A percentile compares a stretch with the other conserved stretches of the same genome.
phyloP scores from a whole-genome alignment of 2,329 filamentous ascomycete genomes.

The Paecilomyces formosus region DNA sequence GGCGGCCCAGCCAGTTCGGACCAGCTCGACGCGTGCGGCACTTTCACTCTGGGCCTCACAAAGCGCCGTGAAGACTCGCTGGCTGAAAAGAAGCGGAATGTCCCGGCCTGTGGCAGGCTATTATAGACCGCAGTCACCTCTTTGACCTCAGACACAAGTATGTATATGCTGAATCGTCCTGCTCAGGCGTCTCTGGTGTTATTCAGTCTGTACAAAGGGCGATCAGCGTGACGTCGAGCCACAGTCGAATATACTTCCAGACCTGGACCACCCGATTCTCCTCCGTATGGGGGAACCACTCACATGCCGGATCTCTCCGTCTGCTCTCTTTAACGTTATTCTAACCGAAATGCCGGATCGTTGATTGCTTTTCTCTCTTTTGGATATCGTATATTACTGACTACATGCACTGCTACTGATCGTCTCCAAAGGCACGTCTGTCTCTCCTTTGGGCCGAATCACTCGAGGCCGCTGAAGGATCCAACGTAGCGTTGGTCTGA shows the following conservation, averaged over 20 bases:
- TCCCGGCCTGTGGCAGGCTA: too few species aligned
- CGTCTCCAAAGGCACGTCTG: background rate
- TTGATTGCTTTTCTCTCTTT: background rate
- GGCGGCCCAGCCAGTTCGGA: background rate
- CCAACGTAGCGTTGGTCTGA: background rate
- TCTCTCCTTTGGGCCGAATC: conserved; percentile 10
- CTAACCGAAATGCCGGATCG: background rate
- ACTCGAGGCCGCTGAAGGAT: background rate
- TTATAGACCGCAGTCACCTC: too few species aligned
- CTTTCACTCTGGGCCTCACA: background rate
- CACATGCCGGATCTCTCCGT: background rate
- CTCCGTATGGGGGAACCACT: background rate
- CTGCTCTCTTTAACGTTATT: background rate
- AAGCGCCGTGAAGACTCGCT: too few species aligned
- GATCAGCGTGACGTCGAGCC: background rate
- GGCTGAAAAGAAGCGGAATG: too few species aligned
- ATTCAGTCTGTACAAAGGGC: too few species aligned
- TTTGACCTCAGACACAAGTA: too few species aligned
- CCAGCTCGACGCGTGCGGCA: background rate
- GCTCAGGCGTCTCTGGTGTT: too few species aligned
- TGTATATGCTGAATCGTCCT: too few species aligned
- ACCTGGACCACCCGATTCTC: background rate
- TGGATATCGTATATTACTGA: background rate
- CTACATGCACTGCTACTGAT: background rate
- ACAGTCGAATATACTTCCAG: background rate